Base-by-base conservation (phyloP, 2,329 filamentous ascomycete species). In the Zymoseptoria ardabiliae region DNA sequence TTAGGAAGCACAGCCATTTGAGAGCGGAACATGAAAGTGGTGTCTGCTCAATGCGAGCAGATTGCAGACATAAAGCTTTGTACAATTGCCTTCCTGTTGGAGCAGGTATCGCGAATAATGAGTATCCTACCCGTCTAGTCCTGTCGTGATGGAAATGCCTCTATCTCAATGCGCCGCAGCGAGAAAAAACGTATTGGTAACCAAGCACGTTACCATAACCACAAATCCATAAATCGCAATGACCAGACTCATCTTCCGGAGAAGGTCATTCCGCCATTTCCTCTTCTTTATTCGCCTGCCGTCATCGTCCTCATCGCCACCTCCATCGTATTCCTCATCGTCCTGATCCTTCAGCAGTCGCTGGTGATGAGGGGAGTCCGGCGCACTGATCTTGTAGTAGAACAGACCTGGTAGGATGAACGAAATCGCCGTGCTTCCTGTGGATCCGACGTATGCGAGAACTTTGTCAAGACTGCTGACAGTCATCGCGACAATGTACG, bases 371-470 rank as follows among this genome's bases (percentile, higher is more conserved):
- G 87, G 82, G 51, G 90, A 93, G 58, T 96, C 88, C 0, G 94
- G 94, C 22, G 90, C 86, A 11, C 91, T 95, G 61, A 99, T 97
- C 76, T 97, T 97, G 78, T 97, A 99, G 75, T 97, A 99, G 74
- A 99, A 99, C 3, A 99, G 77, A 0, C 94, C 94, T 0, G 94
- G 94, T 0, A 99, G 81, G 65, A 99, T 97, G 73, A 99, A 99
- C 62, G 90, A 96, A 69, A 99, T 99, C 62, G 90, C 91, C 0
- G 94, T 99, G 55, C 88, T 93, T 56, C 94, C 94, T 0, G 94
- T 99, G 68, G 88, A 91, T 45, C 94, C 94, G 10, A 99, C 94
- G 67, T 97, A 99, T 0, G 94, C 93, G 0, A 99, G 82, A 0
- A 99, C 92, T 53, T 90, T 88, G 71, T 96, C 92, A 2, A 99